Percentiles rank a stretch among this genome's conserved stretches.
These are phyloP conservation scores for Leishmania major DNA, from an alignment of 208 protist genomes.

Conservation along the genomic window DNA sequence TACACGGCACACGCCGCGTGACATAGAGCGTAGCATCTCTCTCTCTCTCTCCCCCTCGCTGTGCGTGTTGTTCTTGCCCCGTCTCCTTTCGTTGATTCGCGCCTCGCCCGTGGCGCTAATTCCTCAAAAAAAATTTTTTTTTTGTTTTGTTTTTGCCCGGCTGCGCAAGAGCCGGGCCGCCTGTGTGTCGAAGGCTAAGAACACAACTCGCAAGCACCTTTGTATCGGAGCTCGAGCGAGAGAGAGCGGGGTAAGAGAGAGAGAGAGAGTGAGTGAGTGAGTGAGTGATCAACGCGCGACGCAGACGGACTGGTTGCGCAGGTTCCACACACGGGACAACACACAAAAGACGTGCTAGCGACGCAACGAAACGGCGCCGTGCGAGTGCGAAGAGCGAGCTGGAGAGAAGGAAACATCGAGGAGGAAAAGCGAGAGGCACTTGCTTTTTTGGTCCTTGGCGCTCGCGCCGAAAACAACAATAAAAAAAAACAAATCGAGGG, in stretches of 20 bases:
- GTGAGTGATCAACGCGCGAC: neutral
- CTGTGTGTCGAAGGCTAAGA: neutral
- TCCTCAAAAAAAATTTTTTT: neutral
- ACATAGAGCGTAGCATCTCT: neutral
- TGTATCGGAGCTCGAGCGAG: neutral
- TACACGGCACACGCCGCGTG: neutral
- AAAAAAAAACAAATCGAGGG: neutral
- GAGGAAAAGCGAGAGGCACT: neutral
- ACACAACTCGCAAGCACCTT: neutral
- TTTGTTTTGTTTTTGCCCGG: neutral
- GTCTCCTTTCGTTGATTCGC: neutral
- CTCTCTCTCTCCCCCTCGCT: neutral
- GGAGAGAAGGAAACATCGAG: neutral
- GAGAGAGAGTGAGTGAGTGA: neutral
- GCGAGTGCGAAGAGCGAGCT: too few relatives aligned
- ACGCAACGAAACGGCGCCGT: too few relatives aligned
- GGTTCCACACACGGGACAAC: too few relatives aligned
- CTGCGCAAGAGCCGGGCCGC: neutral
- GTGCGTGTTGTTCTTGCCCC: neutral
- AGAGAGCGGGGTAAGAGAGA: neutral
- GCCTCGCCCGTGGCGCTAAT: neutral
- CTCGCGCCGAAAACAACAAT: neutral
- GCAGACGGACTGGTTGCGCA: too few relatives aligned
- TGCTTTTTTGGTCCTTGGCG: neutral
- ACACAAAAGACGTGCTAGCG: too few relatives aligned